Evolutionary conservation across 2,329 filamentous ascomycete genomes (phyloP).

Genomic region (Akanthomyces uredinophilus): DNA sequence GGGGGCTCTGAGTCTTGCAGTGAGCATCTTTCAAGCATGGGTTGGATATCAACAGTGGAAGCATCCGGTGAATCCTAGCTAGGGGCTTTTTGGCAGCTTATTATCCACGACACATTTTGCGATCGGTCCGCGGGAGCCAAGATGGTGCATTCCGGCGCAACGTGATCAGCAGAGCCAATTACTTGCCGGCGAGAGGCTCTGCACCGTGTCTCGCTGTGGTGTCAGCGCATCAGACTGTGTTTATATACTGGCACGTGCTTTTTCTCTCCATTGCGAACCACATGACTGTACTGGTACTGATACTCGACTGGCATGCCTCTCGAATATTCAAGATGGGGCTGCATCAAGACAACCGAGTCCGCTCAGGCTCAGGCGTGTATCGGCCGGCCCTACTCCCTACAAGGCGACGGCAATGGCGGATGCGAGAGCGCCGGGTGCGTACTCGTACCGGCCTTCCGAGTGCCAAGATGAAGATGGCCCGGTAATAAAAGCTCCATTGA

Average conservation of each 20-base stretch:
- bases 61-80: constrained; percentile 16
- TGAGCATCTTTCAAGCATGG: constrained; percentile 20
- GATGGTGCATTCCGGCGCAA: neutral
- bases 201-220: neutral
- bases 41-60: constrained; percentile 21
- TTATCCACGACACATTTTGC: neutral
- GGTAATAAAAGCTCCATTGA: neutral
- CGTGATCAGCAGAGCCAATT: neutral
- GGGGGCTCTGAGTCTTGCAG: constrained; percentile 16
- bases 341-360: neutral
- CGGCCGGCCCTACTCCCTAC: neutral
- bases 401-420: neutral
- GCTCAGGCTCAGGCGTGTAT: neutral
- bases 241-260: neutral
- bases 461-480: neutral
- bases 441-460: constrained; percentile 1
- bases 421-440: neutral
- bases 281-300: neutral
- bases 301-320: neutral
- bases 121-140: neutral
- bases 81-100: neutral
- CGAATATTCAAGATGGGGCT: neutral
- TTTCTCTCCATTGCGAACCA: neutral
- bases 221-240: neutral
- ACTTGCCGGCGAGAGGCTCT: neutral